These are phyloP conservation scores for Sordariomycetes sp. DNA, from an alignment of 2,329 filamentous ascomycete genomes.

Conservation along the genomic window DNA sequence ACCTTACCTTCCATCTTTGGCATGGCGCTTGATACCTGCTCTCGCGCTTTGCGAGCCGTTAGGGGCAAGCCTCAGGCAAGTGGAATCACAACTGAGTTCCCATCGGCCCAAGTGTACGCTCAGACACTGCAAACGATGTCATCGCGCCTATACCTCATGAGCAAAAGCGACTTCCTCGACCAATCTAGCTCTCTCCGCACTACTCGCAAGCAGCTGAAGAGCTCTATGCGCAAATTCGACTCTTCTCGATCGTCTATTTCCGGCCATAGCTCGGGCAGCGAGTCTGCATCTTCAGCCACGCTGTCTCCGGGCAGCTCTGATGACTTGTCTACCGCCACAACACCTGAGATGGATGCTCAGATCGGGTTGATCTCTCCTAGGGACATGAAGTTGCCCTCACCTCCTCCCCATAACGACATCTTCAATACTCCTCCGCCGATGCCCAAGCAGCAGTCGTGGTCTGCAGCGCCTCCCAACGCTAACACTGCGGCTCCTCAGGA, in stretches of 20 bases:
- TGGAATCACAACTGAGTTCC: conserved; percentile 9
- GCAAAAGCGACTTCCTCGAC: conserved; percentile 16
- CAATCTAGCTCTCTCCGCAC: conserved; percentile 12
- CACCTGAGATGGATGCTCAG: conserved; percentile 1
- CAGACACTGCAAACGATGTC: conserved; percentile 13
- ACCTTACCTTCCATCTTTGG: conserved; percentile 17
- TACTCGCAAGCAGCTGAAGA: conserved; percentile 19
- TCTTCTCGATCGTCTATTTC: conserved; percentile 1
- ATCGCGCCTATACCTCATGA: conserved; percentile 14
- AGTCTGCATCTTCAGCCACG: conserved; percentile 1
- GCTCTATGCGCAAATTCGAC: conserved; percentile 12
- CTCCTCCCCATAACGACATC: not conserved
- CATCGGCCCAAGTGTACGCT: conserved; percentile 13
- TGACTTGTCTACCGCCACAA: conserved; percentile 2
- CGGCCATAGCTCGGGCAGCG: conserved; percentile 1
- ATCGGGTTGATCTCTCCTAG: conserved; percentile 7
- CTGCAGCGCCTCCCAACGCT: conserved; percentile 5
- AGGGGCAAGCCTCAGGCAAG: conserved; percentile 8
- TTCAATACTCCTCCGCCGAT: not conserved
- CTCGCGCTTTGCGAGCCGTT: conserved; percentile 16
- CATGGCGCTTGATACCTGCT: conserved; percentile 20
- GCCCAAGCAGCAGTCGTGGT: not conserved
- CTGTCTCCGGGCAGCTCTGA: not conserved
- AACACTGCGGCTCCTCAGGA: conserved; percentile 7
- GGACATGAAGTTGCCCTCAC: conserved; percentile 4